phyloP scores from a whole-genome alignment of 306 rosid genomes.

The Fragaria vesca region DNA sequence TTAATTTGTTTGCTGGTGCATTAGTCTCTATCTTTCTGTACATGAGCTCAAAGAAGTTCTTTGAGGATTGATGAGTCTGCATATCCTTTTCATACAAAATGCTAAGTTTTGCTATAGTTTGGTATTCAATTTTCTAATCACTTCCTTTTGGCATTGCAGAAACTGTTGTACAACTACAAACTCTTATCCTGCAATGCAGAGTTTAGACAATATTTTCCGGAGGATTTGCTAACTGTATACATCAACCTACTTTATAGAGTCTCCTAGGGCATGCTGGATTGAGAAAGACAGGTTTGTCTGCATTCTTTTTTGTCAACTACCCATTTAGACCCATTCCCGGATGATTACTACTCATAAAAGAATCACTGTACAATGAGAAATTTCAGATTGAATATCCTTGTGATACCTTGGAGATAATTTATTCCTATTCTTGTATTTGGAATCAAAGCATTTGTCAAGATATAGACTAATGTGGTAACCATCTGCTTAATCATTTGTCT shows the following conservation, averaged over 20 bases:
- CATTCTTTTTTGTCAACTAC: background rate
- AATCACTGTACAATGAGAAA: background rate
- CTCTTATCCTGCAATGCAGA: background rate
- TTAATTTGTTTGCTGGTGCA: background rate
- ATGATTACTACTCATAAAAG: slow-evolving; percentile 5
- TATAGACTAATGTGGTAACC: background rate
- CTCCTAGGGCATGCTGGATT: slow-evolving; percentile 6
- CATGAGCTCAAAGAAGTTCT: background rate
- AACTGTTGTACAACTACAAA: background rate
- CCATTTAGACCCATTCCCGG: background rate
- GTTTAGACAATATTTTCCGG: background rate
- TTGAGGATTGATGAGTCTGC: background rate
- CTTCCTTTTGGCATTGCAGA: slow-evolving; percentile 1
- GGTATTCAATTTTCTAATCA: background rate
- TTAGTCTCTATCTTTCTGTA: background rate
- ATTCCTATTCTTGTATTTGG: background rate
- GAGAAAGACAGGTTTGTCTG: slow-evolving; percentile 11
- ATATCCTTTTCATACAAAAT: background rate
- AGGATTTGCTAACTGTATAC: background rate
- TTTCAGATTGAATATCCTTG: background rate
- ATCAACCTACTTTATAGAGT: background rate
- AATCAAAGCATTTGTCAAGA: background rate
- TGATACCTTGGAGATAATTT: background rate
- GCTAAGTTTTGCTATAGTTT: background rate
- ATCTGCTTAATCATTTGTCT: background rate